These are phyloP conservation scores for Fusarium acutatum DNA, from an alignment of 2,329 filamentous ascomycete species.

Conservation along the genomic window DNA sequence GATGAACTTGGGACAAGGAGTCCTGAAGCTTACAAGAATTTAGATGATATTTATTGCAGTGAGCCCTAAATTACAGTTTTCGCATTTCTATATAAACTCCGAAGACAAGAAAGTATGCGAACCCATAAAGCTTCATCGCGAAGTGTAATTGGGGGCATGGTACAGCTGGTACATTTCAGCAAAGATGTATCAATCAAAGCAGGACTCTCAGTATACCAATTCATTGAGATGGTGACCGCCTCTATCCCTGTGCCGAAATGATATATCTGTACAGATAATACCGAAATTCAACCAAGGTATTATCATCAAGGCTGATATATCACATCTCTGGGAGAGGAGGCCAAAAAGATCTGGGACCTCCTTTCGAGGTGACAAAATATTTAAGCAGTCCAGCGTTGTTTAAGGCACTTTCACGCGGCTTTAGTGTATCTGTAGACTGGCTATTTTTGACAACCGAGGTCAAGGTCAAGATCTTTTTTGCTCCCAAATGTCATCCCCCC, in stretches of 20 bases:
- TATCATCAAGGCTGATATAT: neutral
- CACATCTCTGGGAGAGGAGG: neutral
- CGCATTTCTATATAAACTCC: neutral
- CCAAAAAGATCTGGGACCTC: neutral
- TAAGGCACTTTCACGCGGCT: fast-evolving
- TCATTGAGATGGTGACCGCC: neutral
- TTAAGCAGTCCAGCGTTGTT: fast-evolving
- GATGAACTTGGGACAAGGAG: neutral
- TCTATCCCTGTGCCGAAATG: neutral
- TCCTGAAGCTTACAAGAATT: neutral
- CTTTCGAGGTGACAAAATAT: fast-evolving
- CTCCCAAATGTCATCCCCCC: neutral
- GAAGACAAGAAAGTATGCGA: neutral
- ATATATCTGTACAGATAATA: neutral
- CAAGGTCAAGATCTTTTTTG: neutral
- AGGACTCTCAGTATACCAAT: neutral
- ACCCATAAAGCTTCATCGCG: neutral
- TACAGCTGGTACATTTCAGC: neutral
- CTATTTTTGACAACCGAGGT: fast-evolving
- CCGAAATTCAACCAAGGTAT: neutral
- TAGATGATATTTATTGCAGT: neutral
- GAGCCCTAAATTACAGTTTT: neutral
- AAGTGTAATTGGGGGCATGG: neutral
- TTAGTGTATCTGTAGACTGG: fast-evolving
- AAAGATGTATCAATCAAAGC: neutral